These are phyloP conservation scores for Cladochytrium replicatum DNA, from an alignment of 192 early-diverging fungal species.

Conservation along the genomic window DNA sequence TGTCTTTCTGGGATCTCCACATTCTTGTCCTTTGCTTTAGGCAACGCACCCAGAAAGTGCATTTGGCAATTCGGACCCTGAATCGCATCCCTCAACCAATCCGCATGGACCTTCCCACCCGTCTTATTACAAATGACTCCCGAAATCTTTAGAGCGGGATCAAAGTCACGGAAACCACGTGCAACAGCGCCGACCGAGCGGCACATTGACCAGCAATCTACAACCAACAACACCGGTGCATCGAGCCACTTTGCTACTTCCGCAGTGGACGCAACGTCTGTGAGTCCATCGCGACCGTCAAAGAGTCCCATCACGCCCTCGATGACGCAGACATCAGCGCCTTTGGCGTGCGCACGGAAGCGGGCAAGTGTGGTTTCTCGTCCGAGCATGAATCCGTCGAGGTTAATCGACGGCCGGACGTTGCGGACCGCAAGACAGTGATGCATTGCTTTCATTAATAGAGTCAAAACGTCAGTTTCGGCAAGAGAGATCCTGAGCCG, in stretches of 20 bases:
- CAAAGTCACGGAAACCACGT: slow-evolving; percentile 8
- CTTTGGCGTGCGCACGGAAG: neutral
- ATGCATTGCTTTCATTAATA: too few species aligned
- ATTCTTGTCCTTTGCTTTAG: neutral
- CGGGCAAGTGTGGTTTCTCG: neutral
- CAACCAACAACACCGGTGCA: slow-evolving; percentile 6
- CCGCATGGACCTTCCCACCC: slow-evolving; percentile 6
- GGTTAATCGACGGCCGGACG: slow-evolving; percentile 2
- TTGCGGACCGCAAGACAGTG: slow-evolving; percentile 1
- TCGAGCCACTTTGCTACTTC: slow-evolving; percentile 8
- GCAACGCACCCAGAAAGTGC: slow-evolving; percentile 2
- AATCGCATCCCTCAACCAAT: slow-evolving; percentile 5
- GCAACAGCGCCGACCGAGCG: slow-evolving; percentile 9
- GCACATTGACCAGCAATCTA: slow-evolving; percentile 9
- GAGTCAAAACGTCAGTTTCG: too few species aligned
- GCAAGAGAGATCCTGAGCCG: too few species aligned
- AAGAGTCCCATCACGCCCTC: slow-evolving; percentile 13
- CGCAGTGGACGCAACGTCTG: slow-evolving; percentile 7
- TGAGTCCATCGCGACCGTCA: slow-evolving; percentile 8
- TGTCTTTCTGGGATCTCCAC: slow-evolving; percentile 9
- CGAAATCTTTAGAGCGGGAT: slow-evolving; percentile 1
- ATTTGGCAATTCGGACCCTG: neutral
- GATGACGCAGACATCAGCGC: slow-evolving; percentile 7
- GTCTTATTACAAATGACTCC: slow-evolving; percentile 5
- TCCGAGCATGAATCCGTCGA: slow-evolving; percentile 8